A percentile compares a stretch with the other conserved stretches of the same genome.
Evolutionary conservation across 306 rosid species (phyloP).

Genomic region (Morella rubra): DNA sequence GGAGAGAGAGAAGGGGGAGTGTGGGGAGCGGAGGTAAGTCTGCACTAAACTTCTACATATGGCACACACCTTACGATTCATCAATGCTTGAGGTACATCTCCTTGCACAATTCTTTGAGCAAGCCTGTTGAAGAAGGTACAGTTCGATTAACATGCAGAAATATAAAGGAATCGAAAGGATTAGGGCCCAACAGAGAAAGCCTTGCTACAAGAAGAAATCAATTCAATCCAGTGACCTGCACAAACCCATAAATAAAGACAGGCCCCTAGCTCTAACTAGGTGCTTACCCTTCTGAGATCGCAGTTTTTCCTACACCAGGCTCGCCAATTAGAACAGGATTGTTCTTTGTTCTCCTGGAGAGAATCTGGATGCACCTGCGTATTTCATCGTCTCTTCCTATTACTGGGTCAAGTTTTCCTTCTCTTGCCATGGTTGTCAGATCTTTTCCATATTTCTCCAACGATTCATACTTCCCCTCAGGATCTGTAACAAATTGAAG

Average conservation of each 20-base stretch:
- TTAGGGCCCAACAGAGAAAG: constrained; percentile 6
- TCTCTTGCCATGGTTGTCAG: constrained; percentile 91
- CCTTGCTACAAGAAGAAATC: neutral
- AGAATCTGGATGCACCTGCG: constrained; percentile 99
- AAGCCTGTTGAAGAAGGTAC: constrained; percentile 57
- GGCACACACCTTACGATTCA: constrained; percentile 83
- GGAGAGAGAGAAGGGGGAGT: no score
- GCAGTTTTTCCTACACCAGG: constrained; percentile 99
- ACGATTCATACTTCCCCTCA: constrained; percentile 94
- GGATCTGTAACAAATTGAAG: constrained; percentile 68
- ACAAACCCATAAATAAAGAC: neutral
- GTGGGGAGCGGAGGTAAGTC: no score
- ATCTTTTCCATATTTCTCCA: constrained; percentile 97
- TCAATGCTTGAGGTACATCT: constrained; percentile 97
- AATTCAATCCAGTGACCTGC: constrained; percentile 4
- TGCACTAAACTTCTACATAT: constrained; percentile 10
- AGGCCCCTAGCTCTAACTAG: constrained; percentile 13
- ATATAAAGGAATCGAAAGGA: constrained; percentile 1
- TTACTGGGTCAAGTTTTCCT: constrained; percentile 98
- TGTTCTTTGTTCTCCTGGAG: constrained; percentile 97
- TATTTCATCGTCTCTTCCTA: constrained; percentile 98
- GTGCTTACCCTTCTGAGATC: constrained; percentile 91
- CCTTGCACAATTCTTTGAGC: constrained; percentile 98
- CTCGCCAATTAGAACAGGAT: constrained; percentile 97
- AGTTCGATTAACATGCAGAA: constrained; percentile 7